These are phyloP conservation scores for Pseudozyma tsukubaensis DNA, from an alignment of 1,284 basidiomycete species.

Conservation along the genomic window DNA sequence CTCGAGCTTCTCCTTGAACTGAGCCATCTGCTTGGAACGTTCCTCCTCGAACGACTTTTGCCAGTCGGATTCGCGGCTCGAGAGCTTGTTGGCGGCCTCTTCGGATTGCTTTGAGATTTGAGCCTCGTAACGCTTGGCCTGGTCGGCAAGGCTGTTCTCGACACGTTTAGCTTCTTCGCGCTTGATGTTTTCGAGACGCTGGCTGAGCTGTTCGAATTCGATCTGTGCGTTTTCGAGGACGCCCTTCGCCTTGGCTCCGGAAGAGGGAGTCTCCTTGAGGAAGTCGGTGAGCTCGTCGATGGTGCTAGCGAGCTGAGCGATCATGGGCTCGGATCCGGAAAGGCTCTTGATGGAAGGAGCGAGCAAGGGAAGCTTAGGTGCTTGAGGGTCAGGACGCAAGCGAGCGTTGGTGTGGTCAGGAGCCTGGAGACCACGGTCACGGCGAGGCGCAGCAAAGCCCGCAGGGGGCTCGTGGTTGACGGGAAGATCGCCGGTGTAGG, in stretches of 20 bases:
- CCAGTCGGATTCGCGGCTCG: conserved; percentile 87
- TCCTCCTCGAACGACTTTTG: conserved; percentile 85
- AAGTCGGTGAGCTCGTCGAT: conserved; percentile 92
- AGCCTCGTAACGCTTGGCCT: conserved; percentile 81
- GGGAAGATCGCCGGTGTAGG: conserved; percentile 54
- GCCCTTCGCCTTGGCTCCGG: conserved; percentile 75
- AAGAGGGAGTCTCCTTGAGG: conserved; percentile 72
- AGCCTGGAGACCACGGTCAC: conserved; percentile 61
- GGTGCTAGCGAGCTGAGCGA: conserved; percentile 88
- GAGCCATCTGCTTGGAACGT: conserved; percentile 78
- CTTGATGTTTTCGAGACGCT: conserved; percentile 83
- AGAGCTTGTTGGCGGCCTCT: conserved; percentile 83
- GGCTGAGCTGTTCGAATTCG: conserved; percentile 84
- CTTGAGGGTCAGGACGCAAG: conserved; percentile 58
- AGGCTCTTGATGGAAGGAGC: conserved; percentile 83
- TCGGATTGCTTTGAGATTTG: conserved; percentile 86
- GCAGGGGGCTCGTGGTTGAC: conserved; percentile 57
- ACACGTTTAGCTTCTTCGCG: conserved; percentile 82
- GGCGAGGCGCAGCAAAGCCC: conserved; percentile 48
- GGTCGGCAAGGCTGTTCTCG: conserved; percentile 75
- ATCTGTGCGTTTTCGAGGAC: conserved; percentile 73
- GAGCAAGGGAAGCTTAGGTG: conserved; percentile 75
- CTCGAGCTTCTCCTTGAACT: conserved; percentile 87
- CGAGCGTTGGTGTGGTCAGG: conserved; percentile 46
- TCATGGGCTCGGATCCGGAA: conserved; percentile 83